These are phyloP conservation scores for Claviceps paspali DNA, from an alignment of 2,329 filamentous ascomycete genomes.

Conservation along the genomic window DNA sequence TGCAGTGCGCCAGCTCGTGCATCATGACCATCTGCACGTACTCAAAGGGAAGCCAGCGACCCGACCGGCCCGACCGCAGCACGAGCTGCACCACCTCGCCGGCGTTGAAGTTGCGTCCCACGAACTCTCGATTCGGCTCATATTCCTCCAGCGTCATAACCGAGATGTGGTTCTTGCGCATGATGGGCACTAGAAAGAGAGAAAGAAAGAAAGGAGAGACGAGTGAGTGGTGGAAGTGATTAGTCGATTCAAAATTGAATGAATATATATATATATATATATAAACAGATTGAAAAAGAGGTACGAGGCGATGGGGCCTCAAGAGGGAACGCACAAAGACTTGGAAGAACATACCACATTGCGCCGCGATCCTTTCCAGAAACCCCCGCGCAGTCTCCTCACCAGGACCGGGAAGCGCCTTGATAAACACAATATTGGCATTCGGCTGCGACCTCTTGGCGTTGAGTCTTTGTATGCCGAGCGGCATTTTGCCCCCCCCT, in stretches of 20 bases:
- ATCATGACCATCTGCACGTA: constrained; percentile 94
- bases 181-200: constrained; percentile 41
- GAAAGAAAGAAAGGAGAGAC: too few species aligned
- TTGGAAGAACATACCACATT: constrained; percentile 47
- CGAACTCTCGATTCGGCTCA: constrained; percentile 66
- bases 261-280: too few species aligned
- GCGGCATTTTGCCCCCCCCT: constrained; percentile 51
- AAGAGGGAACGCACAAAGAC: too few species aligned
- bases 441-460: constrained; percentile 61
- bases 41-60: constrained; percentile 63
- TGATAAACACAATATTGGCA: constrained; percentile 70
- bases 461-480: constrained; percentile 68
- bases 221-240: too few species aligned
- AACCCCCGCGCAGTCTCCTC: constrained; percentile 52
- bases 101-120: constrained; percentile 80
- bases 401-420: constrained; percentile 52
- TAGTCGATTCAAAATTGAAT: too few species aligned
- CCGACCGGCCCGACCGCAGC: constrained; percentile 47
- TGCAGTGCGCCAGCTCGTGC: constrained; percentile 78
- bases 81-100: constrained; percentile 80
- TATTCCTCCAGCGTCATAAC: constrained; percentile 68
- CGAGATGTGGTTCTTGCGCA: constrained; percentile 48
- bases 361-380: constrained; percentile 62
- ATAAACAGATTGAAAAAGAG: too few species aligned
- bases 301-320: too few species aligned